phyloP scores from a whole-genome alignment of 1,284 basidiomycete species.

The Leccinum griseonigrum region DNA sequence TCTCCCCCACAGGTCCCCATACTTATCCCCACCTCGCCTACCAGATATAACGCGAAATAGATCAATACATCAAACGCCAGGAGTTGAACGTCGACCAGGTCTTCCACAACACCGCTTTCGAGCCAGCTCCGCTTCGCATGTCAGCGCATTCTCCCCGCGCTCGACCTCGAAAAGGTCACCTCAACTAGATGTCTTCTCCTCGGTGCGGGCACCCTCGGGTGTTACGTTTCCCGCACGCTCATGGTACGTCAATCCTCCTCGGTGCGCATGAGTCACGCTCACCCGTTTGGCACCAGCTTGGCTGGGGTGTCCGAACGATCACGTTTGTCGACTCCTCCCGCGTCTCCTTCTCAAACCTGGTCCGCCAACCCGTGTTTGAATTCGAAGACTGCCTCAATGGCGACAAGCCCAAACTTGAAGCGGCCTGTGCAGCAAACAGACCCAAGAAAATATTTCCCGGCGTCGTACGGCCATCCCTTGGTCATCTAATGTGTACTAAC shows the following conservation, averaged over 20 bases:
- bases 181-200: conserved; percentile 81
- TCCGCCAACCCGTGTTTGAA: conserved; percentile 93
- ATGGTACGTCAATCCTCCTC: conserved; percentile 55
- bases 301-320: conserved; percentile 93
- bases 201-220: conserved; percentile 95
- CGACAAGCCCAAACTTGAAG: conserved; percentile 93
- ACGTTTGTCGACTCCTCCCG: conserved; percentile 89
- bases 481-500: background rate
- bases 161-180: conserved; percentile 88
- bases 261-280: background rate
- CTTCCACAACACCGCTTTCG: too few relatives aligned
- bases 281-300: conserved; percentile 43
- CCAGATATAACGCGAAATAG: too few relatives aligned
- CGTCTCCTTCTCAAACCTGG: conserved; percentile 97
- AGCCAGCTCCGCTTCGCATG: too few relatives aligned
- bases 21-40: too few relatives aligned
- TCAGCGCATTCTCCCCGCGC: conserved; percentile 82
- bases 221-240: conserved; percentile 88
- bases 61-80: too few relatives aligned
- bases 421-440: conserved; percentile 85
- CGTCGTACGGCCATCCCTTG: conserved; percentile 48
- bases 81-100: too few relatives aligned
- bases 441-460: conserved; percentile 91
- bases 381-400: conserved; percentile 94
- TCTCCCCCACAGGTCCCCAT: too few relatives aligned